Conservation (phyloP, 208 protist species). For the Spongospora subterranea region DNA sequence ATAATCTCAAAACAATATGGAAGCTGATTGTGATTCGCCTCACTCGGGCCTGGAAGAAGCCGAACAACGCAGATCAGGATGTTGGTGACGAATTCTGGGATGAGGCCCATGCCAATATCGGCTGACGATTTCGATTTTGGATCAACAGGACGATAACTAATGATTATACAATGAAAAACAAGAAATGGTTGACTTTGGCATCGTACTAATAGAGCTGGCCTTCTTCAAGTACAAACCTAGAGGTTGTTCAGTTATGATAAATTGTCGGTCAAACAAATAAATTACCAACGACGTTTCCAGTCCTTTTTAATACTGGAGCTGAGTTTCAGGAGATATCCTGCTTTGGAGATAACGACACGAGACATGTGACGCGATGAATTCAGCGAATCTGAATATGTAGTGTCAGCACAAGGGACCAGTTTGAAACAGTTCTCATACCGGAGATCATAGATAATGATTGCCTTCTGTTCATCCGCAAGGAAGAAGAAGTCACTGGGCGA, state of each 20-base stretch:
- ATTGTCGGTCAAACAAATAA: background rate
- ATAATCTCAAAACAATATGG: constrained; percentile 56
- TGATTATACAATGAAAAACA: background rate
- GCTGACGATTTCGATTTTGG: background rate
- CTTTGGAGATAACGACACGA: background rate
- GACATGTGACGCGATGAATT: background rate
- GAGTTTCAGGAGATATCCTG: constrained; percentile 44
- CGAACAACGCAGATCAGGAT: constrained; percentile 41
- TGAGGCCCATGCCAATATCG: background rate
- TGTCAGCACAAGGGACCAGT: background rate
- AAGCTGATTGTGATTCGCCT: background rate
- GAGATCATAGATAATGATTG: background rate
- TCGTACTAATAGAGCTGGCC: constrained; percentile 28
- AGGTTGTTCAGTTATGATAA: no score
- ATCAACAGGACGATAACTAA: constrained; percentile 50
- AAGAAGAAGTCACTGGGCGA: background rate
- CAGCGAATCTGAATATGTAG: background rate
- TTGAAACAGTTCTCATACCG: background rate
- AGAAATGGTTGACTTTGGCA: background rate
- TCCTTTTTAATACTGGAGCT: constrained; percentile 49
- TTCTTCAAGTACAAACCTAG: constrained; percentile 48
- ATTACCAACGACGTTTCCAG: constrained; percentile 44
- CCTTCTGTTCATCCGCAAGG: background rate
- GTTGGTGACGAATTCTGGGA: constrained; percentile 49
- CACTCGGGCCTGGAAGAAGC: background rate